These are phyloP conservation scores for Haplosporangium gracile DNA, from an alignment of 192 early-diverging fungal genomes.

Conservation along the genomic window DNA sequence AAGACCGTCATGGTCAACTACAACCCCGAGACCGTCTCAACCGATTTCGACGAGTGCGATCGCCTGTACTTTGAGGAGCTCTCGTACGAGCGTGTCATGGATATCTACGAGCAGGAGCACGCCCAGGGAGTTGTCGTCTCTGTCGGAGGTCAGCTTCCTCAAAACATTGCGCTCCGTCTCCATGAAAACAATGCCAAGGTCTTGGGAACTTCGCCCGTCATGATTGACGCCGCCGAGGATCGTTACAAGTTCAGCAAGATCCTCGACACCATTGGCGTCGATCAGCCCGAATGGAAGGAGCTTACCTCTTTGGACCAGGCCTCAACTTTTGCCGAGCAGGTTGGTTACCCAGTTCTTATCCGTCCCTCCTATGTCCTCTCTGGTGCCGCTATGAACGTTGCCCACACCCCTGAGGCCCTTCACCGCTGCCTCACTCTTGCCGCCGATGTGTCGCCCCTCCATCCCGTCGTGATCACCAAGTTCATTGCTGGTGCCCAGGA, in stretches of 20 bases:
- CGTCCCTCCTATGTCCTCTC: conserved; percentile 98
- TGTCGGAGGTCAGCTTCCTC: conserved; percentile 96
- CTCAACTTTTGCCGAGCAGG: conserved; percentile 83
- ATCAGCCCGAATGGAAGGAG: conserved; percentile 98
- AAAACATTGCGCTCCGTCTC: conserved; percentile 95
- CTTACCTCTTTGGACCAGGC: conserved; percentile 88
- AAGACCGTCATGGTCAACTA: conserved; percentile 98
- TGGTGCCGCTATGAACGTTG: conserved; percentile 98
- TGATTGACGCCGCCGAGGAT: conserved; percentile 96
- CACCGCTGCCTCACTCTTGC: conserved; percentile 83
- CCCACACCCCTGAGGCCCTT: conserved; percentile 82
- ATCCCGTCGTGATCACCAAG: conserved; percentile 98
- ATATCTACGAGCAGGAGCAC: conserved; percentile 93
- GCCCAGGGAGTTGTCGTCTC: conserved; percentile 89
- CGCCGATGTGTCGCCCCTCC: conserved; percentile 89
- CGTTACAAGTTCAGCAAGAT: conserved; percentile 95
- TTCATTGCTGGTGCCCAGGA: conserved; percentile 95
- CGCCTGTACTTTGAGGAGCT: conserved; percentile 99
- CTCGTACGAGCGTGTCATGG: conserved; percentile 93
- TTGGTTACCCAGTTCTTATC: conserved; percentile 94
- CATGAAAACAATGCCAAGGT: conserved; percentile 83
- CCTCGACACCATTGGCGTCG: conserved; percentile 92
- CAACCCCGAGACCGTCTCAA: conserved; percentile 98
- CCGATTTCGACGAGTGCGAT: conserved; percentile 98
- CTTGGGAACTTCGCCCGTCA: conserved; percentile 90